Percentiles rank a stretch among this genome's conserved stretches.
These are phyloP conservation scores for Penstemon eatonii DNA, from an alignment of 257 asterid genomes.

Conservation along the genomic window DNA sequence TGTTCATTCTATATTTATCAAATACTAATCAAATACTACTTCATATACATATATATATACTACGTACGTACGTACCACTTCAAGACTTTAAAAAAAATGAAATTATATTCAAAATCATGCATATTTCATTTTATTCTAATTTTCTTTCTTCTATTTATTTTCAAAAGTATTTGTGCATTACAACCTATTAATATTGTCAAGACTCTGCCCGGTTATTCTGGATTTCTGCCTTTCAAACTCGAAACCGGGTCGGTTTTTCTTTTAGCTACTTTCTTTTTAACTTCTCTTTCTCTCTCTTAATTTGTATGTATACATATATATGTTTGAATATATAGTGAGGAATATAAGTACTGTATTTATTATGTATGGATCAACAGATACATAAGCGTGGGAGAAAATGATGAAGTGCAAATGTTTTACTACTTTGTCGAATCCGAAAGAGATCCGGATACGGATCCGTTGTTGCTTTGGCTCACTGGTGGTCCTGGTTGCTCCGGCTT, in stretches of 20 bases:
- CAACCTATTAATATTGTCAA: not conserved
- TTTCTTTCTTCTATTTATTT: not conserved
- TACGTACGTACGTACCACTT: too few relatives aligned
- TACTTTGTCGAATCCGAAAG: constrained; percentile 55
- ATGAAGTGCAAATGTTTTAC: constrained; percentile 51
- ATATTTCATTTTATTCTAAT: not conserved
- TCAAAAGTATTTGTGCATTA: not conserved
- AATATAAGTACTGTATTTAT: not conserved
- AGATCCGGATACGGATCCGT: constrained; percentile 45
- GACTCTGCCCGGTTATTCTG: constrained; percentile 27
- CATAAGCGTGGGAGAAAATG: constrained; percentile 47
- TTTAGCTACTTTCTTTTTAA: not conserved
- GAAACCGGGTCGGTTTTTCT: constrained; percentile 22
- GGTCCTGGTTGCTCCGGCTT: constrained; percentile 80
- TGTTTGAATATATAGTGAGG: too few relatives aligned
- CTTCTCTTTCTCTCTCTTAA: not conserved
- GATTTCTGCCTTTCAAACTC: constrained; percentile 27
- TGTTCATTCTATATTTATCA: too few relatives aligned
- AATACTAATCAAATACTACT: too few relatives aligned
- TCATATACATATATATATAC: too few relatives aligned
- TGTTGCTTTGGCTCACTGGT: constrained; percentile 61
- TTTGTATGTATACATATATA: too few relatives aligned
- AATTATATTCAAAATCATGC: not conserved
- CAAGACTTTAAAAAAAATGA: too few relatives aligned
- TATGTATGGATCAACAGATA: constrained; percentile 34